phyloP scores from a whole-genome alignment of 495 filamentous ascomycete species.

The Podospora fimiseda region DNA sequence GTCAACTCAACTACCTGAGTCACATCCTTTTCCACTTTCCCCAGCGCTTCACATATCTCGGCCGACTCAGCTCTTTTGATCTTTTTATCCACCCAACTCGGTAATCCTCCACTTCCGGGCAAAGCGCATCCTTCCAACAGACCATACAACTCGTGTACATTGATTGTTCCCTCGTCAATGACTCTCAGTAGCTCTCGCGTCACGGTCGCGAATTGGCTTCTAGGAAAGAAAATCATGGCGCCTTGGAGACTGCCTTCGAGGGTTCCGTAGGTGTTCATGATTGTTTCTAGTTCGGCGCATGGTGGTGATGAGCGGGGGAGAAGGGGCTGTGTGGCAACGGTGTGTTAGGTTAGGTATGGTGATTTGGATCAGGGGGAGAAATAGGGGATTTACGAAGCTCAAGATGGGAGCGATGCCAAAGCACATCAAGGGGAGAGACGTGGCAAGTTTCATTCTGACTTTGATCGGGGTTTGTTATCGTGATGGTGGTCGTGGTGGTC shows the following conservation, averaged over 20 bases:
- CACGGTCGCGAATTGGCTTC: background rate
- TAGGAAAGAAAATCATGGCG: background rate
- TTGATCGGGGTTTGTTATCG: too few relatives aligned
- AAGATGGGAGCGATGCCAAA: too few relatives aligned
- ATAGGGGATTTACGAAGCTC: too few relatives aligned
- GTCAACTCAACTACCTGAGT: background rate
- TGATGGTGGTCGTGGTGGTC: too few relatives aligned
- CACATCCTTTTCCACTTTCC: background rate
- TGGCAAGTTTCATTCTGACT: too few relatives aligned
- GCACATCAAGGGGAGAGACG: too few relatives aligned
- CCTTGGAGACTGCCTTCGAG: background rate
- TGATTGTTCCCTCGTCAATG: background rate
- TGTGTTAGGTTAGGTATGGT: too few relatives aligned
- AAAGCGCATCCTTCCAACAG: background rate
- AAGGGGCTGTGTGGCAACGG: too few relatives aligned
- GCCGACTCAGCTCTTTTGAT: background rate
- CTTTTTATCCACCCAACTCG: background rate
- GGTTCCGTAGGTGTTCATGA: background rate
- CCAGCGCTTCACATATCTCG: background rate
- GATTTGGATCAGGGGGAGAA: too few relatives aligned
- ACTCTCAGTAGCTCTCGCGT: background rate
- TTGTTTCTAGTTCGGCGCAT: background rate
- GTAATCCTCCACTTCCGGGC: background rate
- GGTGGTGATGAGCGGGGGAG: background rate
- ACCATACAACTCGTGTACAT: background rate